Evolutionary conservation across 2,329 filamentous ascomycete species (phyloP), one percentile per base, ranked within the genome.

Genomic region (Pseudogymnoascus sp.): DNA sequence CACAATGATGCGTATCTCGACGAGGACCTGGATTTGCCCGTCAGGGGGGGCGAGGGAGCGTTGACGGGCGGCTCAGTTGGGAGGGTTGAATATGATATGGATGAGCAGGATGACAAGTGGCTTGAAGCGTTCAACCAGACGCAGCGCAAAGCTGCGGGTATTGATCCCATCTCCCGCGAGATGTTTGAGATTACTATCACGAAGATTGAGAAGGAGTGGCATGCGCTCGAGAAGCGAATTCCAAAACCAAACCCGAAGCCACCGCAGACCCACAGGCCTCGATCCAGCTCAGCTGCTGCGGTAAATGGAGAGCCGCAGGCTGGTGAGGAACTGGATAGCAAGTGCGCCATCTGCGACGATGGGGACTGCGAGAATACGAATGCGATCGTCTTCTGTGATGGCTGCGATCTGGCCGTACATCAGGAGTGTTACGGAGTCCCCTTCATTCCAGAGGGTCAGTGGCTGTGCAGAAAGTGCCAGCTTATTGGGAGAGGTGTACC

Each of bases 301-400:
- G 93, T 97, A 15, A 97, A 97, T 74, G 93, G 94, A 61, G 94
- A 97, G 76, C 87, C 89, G 48, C 85, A 88, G 66, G 86, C 83
- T 29, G 91, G 91, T 18, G 94, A 97, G 75, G 93, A 97, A 74
- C 92, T 94, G 69, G 94, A 99, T 74, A 96, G 89, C 69, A 97
- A 96, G 74, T 99, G 94, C 72, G 92, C 91, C 21, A 95, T 99
- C 63, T 99, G 94, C 73, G 94, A 99, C 72, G 94, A 99, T 71
- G 94, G 94, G n/a, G 94, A 99, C 72, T 99, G 94, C 72, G 94
- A 99, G 76, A 99, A 99, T 74, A 95, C 94, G 21, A 99, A 99
- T 72, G 94, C 94, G 0, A 99, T 99, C 70, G 94, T 99, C 21
- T 99, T 99, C 72, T 99, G 94, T 73, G 94, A 99, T 72, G 94